phyloP scores from a whole-genome alignment of 2,329 filamentous ascomycete genomes.

The Colletotrichum incanum region DNA sequence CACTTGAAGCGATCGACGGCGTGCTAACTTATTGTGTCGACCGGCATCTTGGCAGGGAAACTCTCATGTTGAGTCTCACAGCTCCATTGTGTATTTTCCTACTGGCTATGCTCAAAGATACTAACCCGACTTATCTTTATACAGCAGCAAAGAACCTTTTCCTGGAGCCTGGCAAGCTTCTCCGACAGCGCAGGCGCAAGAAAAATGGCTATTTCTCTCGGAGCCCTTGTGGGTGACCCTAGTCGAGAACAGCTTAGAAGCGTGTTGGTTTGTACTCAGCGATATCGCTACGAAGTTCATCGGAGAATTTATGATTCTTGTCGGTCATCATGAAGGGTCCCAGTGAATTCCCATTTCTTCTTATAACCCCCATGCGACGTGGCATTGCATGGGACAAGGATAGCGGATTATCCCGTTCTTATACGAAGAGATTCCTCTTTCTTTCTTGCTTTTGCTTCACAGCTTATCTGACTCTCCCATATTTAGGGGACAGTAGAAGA shows the following conservation, averaged over 20 bases:
- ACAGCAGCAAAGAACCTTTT: neutral
- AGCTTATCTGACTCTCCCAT: neutral
- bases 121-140: neutral
- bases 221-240: neutral
- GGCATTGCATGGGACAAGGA: neutral
- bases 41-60: neutral
- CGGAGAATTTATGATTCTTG: neutral
- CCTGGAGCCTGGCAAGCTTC: neutral
- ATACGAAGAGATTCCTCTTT: neutral
- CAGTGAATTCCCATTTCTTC: neutral
- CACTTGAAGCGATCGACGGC: neutral
- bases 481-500: neutral
- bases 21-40: neutral
- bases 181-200: neutral
- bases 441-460: neutral
- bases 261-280: neutral
- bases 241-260: too few species aligned
- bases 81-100: too few species aligned
- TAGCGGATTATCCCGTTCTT: neutral
- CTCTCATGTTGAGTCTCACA: too few species aligned
- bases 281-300: neutral
- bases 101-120: neutral
- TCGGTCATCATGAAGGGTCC: neutral
- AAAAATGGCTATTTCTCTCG: neutral
- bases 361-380: neutral